These are phyloP conservation scores for Hymenoscyphus linearis DNA, from an alignment of 2,329 filamentous ascomycete species.

Conservation along the genomic window DNA sequence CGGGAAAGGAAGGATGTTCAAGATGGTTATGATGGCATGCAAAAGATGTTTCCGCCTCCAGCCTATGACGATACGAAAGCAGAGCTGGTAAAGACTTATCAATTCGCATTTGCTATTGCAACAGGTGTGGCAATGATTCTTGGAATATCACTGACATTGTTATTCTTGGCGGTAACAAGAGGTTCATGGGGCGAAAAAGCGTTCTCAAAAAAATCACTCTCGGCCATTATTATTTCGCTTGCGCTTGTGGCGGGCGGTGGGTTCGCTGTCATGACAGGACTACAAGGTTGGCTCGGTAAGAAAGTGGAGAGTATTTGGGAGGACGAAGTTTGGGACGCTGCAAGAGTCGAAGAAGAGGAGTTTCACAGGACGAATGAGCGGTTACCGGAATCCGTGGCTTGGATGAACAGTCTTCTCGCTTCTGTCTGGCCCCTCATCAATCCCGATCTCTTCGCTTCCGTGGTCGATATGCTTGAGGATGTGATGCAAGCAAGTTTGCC, in stretches of 20 bases:
- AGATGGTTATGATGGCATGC: conserved; percentile 40
- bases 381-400: conserved; percentile 49
- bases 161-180: conserved; percentile 11
- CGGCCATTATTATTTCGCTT: conserved; percentile 8
- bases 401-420: conserved; percentile 64
- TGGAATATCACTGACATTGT: conserved; percentile 12
- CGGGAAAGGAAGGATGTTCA: conserved; percentile 39
- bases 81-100: conserved; percentile 41
- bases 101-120: conserved; percentile 31
- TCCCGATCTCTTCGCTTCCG: conserved; percentile 64
- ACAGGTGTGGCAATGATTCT: conserved; percentile 23
- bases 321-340: conserved; percentile 64
- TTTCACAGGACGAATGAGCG: conserved; percentile 28
- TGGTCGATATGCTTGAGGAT: conserved; percentile 69
- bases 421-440: conserved; percentile 72
- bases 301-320: conserved; percentile 60
- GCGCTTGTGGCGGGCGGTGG: conserved; percentile 11
- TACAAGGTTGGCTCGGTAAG: conserved; percentile 56
- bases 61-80: conserved; percentile 40
- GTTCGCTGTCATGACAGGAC: conserved; percentile 31
- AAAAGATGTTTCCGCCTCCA: conserved; percentile 49
- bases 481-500: conserved; percentile 75
- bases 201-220: conserved; percentile 7
- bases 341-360: conserved; percentile 44
- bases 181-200: background rate